Percentiles rank a stretch among this genome's conserved stretches.
phyloP scores from a whole-genome alignment of 164 flowering plant genomes.

The Sedum album region DNA sequence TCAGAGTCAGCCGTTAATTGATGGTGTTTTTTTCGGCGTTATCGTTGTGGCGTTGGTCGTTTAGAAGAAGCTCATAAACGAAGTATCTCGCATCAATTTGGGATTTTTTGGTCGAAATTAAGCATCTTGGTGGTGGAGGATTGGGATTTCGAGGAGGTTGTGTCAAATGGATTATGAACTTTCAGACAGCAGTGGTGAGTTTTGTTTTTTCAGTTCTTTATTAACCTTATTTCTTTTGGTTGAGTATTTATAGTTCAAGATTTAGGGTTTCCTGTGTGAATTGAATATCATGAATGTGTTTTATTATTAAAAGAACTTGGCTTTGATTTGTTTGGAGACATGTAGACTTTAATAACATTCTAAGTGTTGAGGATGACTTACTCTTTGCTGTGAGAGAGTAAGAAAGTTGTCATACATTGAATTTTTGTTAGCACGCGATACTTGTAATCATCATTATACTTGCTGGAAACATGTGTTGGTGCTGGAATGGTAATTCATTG shows the following conservation, averaged over 20 bases:
- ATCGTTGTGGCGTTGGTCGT: not conserved
- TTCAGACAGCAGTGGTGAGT: conserved; percentile 9
- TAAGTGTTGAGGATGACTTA: not conserved
- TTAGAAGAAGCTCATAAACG: no score
- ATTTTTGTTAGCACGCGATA: not conserved
- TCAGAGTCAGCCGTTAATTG: not conserved
- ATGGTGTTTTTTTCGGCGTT: not conserved
- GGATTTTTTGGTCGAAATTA: not conserved
- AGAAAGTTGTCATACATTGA: not conserved
- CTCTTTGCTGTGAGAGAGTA: not conserved
- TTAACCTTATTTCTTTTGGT: not conserved
- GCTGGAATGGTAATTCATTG: not conserved
- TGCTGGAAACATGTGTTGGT: not conserved
- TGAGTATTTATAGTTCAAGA: not conserved
- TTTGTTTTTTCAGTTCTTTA: not conserved
- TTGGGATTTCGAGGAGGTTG: not conserved
- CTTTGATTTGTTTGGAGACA: not conserved
- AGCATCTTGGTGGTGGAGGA: not conserved
- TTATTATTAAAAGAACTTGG: not conserved
- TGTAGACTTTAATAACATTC: not conserved
- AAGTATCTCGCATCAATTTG: no score
- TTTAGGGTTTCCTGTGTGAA: not conserved
- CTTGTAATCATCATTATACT: not conserved
- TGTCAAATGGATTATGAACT: not conserved
- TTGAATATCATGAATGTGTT: not conserved